phyloP scores from a whole-genome alignment of 139 green algal species.

The Limnomonas spitsbergensis region DNA sequence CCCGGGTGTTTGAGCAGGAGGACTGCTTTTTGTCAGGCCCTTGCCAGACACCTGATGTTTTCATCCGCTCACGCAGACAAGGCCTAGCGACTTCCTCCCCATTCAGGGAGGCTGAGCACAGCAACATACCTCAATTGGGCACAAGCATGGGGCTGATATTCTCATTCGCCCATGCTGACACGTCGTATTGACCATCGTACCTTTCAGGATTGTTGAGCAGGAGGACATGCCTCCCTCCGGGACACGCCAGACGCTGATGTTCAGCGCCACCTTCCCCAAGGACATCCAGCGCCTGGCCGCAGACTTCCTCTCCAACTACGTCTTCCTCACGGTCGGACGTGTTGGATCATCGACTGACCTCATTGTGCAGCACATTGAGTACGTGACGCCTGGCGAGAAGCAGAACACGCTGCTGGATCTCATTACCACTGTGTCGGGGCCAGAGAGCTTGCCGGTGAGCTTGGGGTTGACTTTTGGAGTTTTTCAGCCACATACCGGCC shows the following conservation, averaged over 20 bases:
- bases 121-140: no score
- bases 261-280: constrained; percentile 96
- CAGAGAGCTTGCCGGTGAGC: neutral
- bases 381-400: constrained; percentile 79
- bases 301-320: constrained; percentile 95
- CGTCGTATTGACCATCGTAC: no score
- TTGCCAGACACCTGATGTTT: no score
- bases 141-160: no score
- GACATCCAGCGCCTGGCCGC: constrained; percentile 84
- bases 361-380: constrained; percentile 87
- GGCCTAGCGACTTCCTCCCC: no score
- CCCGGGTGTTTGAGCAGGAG: no score
- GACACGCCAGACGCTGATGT: constrained; percentile 92
- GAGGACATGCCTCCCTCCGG: constrained; percentile 88
- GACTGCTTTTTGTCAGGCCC: no score
- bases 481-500: no score
- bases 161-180: no score
- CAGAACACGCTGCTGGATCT: constrained; percentile 91
- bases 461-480: no score
- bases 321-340: constrained; percentile 95
- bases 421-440: constrained; percentile 64
- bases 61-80: no score
- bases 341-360: constrained; percentile 95
- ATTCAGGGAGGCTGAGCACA: no score
- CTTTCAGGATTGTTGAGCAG: constrained; percentile 62